Base-by-base conservation (phyloP, 2,329 filamentous ascomycete species). In the Aspergillus hiratsukae region DNA sequence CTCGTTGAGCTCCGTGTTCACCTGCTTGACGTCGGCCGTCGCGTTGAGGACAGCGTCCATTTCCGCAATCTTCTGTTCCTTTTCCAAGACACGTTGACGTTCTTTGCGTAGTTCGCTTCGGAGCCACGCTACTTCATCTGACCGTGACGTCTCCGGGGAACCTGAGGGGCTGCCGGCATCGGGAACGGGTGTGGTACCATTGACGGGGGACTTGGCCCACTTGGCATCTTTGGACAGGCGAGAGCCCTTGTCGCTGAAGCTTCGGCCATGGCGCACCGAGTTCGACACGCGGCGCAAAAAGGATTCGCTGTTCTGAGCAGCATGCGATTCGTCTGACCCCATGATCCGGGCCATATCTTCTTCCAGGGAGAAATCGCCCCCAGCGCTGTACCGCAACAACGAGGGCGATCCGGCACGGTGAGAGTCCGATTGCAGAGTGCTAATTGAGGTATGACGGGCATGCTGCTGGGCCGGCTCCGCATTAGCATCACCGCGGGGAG, bases 311-410 rank as follows among this genome's bases (percentile, higher is more conserved):
- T 82, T 80, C 65, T 74, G 61, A 25, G 71, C 69, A 48, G 52
- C 52, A 9, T 61, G 54, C 69, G 52, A 21, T 50, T 91, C 89
- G 58, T 93, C 90, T 21, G 85, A 87, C 43, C 86, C 88, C 58
- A 96, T 80, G 56, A 97, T 93, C 56, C 92, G 87, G 53, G 90
- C 89, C 85, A 97, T 91, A 69, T 97, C 94, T 72, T 97, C 92
- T 62, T 97, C 93, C 87, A 96, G 86, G 58, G 89, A 94, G 68
- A 97, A 94, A 62, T 96, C 91, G 54, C 87, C 90, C 52, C 90
- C 90, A 46, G 84, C 82, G 72, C 88, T 96, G 59, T 84, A 90
- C 66, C 87, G 82, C 62, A 88, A 84, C 60, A 90, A 77, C 65
- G 86, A 86, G 9, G 88, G 86, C 9, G 87, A 89, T 41, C 74